These are phyloP conservation scores for Tremella fuciformis DNA, from an alignment of 768 basidiomycete species.

Conservation along the genomic window DNA sequence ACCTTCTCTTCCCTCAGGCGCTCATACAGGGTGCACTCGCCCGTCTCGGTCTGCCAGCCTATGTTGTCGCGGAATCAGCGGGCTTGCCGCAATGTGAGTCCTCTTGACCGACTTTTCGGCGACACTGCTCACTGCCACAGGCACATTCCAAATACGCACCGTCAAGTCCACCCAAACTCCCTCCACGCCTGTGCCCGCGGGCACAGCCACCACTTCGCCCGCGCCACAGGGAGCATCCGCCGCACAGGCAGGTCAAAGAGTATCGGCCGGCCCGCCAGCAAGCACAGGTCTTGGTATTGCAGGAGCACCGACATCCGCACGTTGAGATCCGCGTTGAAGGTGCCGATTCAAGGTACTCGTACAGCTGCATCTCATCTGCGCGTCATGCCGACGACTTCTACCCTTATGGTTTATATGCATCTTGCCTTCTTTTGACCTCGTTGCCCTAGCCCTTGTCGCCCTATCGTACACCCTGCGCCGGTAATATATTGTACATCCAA, in stretches of 20 bases:
- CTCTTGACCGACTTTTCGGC: slow-evolving; percentile 1
- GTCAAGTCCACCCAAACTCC: slow-evolving; percentile 26
- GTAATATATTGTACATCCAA: too few species aligned
- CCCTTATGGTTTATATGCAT: background rate
- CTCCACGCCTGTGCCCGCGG: slow-evolving; percentile 12
- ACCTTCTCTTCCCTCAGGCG: slow-evolving; percentile 76
- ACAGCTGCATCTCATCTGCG: slow-evolving; percentile 1
- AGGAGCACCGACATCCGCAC: slow-evolving; percentile 6
- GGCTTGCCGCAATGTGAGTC: slow-evolving; percentile 76
- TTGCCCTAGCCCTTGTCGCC: too few species aligned
- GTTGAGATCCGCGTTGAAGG: too few species aligned
- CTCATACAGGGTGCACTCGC: slow-evolving; percentile 78
- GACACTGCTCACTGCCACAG: slow-evolving; percentile 12
- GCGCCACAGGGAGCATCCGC: background rate
- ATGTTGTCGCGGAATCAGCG: slow-evolving; percentile 73
- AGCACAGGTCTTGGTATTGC: slow-evolving; percentile 18
- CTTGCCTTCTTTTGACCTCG: too few species aligned
- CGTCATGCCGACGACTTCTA: background rate
- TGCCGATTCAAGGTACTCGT: background rate
- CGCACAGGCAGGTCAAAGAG: slow-evolving; percentile 2
- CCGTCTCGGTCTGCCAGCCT: slow-evolving; percentile 71
- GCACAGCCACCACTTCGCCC: slow-evolving; percentile 15
- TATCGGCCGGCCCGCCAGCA: background rate
- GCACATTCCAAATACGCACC: slow-evolving; percentile 47
- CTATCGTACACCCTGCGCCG: too few species aligned